Evolutionary conservation across 306 rosid genomes (phyloP), one percentile per base, ranked within the genome.

Genomic region (Benincasa hispida): DNA sequence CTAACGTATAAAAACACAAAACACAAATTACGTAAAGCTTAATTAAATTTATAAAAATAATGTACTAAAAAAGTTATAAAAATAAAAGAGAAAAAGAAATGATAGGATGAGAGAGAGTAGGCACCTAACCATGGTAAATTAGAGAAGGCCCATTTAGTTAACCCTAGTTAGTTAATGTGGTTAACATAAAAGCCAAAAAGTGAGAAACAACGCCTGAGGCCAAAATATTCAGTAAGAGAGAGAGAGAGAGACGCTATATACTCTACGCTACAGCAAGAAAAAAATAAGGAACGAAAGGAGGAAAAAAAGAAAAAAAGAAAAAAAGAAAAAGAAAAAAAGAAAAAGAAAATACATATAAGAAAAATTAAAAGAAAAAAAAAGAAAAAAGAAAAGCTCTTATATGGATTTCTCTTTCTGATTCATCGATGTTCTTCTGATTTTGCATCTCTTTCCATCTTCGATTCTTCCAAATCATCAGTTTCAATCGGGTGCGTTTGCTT

Each of bases 401-500:
- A 67, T 0, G 74, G 75, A 70, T 70, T 70, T 47, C 55, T 25
- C 57, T 15, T 45, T 45, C 75, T 47, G 75, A 45, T 69, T 69
- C 75, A 22, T 7, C 75, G 75, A 78, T 80, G 79, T 78, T 77
- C 68, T 50, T 82, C 80, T 87, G 85, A 89, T 84, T 82, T 82
- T 84, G 81, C 79, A 80, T 82, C 21, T 27, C 82, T 47, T 35
- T 65, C 72, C 47, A 47, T 77, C 80, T 83, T 66, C 83, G 92
- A 87, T 89, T 91, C 32, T 81, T 85, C 45, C 72, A 81, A 61
- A 51, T 67, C 80, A 63, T 78, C 79, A 76, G 59, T 77, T 78
- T 63, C 62, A 68, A 85, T 85, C 90, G 45, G n/a, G 8, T 6
- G 21, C 11, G 6, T 90, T 90, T 88, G 79, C 54, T 86, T 86